Conservation (phyloP, 2,329 filamentous ascomycete genomes). For the Rhynchosporium agropyri region DNA sequence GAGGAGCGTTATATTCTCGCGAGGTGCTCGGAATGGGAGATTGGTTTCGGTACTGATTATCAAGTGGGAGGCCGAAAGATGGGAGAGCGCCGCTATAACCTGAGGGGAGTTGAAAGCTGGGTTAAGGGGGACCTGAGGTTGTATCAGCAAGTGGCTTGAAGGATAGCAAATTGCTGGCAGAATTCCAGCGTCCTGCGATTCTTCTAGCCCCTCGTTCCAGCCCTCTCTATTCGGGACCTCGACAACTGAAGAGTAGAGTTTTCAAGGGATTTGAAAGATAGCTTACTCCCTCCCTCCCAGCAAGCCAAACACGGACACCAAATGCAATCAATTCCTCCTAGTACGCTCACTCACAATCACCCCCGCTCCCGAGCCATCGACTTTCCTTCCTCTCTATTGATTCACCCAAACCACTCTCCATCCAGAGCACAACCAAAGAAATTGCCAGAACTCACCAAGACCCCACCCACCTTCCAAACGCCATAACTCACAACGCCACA, state of each 20-base stretch:
- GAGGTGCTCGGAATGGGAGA: constrained; percentile 67
- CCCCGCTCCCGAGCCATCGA: too few relatives aligned
- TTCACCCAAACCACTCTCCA: background rate
- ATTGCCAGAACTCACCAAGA: constrained; percentile 58
- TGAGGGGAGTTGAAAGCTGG: constrained; percentile 83
- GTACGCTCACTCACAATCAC: too few relatives aligned
- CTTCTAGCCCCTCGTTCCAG: background rate
- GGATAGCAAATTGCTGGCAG: too few relatives aligned
- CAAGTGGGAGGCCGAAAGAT: constrained; percentile 73
- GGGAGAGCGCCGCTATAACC: constrained; percentile 74
- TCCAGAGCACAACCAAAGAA: background rate
- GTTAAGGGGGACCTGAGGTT: constrained; percentile 77
- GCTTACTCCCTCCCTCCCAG: too few relatives aligned
- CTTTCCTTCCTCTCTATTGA: background rate
- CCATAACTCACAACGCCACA: constrained; percentile 87
- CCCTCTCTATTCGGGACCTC: too few relatives aligned
- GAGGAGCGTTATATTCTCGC: constrained; percentile 61
- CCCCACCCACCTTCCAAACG: constrained; percentile 89
- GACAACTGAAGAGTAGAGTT: too few relatives aligned
- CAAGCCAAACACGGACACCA: too few relatives aligned
- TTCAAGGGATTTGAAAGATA: too few relatives aligned
- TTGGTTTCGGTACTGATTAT: constrained; percentile 89
- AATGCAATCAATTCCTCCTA: too few relatives aligned
- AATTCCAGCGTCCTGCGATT: too few relatives aligned
- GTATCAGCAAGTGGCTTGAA: background rate